Evolutionary conservation across 2,329 filamentous ascomycete genomes (phyloP), one percentile per base, ranked within the genome.

Genomic region (Orbilia javanica): DNA sequence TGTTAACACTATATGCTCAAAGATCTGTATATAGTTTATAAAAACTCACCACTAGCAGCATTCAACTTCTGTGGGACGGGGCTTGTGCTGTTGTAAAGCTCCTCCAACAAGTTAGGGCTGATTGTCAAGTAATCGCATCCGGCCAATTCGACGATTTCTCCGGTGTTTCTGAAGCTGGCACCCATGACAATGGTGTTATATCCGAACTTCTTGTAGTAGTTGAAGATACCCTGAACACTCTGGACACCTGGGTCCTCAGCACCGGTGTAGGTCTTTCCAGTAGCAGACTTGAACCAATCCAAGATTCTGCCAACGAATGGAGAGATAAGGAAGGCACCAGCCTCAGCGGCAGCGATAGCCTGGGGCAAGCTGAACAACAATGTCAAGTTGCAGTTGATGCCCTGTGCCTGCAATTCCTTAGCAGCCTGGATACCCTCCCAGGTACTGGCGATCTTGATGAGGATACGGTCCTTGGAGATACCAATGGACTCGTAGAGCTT

Each of bases 111-210:
- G 87, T 91, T 92, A 84, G 96, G 96, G 91, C 96, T 93, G 86
- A 99, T 99, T 85, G 96, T 99, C 83, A 99, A 89, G 89, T 99
- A 99, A 87, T 99, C 96, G 85, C 94, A 97, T 84, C 96, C 96
- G 84, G 95, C 95, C 80, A 99, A 90, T 89, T 99, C 96, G 57
- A 93, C 98, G 86, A 99, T 97, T 88, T 99, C 96, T 84, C 96
- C 96, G 80, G 88, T 88, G 88, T 92, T 98, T 85, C 96, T 91
- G 93, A 99, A 99, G 46, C 94, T 97, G 82, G 96, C 96, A 84
- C 96, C 96, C 96, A 99, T 99, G 87, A 99, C 96, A 83, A 98
- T 97, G 86, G 96, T 99, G 83, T 97, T 97, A 91, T 99, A 97
- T 86, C 92, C 93, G 86, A 88, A 93, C 90, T 98, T 98, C 93